Base-by-base conservation (phyloP, 148 eudicot species). In the Dianthus caryophyllus region DNA sequence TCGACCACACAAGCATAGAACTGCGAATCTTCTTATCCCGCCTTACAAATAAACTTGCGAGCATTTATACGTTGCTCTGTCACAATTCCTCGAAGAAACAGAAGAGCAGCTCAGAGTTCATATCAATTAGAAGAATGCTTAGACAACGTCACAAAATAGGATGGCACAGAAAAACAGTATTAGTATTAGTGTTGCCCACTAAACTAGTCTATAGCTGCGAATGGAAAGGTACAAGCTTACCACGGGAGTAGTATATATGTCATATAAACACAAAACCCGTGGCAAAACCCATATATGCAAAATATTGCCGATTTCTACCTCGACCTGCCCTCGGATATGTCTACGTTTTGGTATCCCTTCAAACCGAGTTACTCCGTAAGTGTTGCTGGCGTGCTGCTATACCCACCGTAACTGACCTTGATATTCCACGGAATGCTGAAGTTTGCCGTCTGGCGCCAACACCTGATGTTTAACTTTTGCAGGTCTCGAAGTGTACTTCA, bases 371-470 rank as follows among this genome's bases (percentile, higher is more conserved):
- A 44, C 17, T 29, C 54, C 5, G 26, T 13, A 27, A 50, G 15
- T 46, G 30, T 29, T 61, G 24, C n/a, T n/a, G n/a, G n/a, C n/a
- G n/a, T n/a, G n/a, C 20, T 13, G 64, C 68, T 76, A 80, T 39
- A 85, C 82, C 91, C 83, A 87, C 72, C 59, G 79, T 68, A 82
- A 52, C 71, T 76, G 76, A 60, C 96, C 96, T 64, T 76, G 83
- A 57, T 44, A 54, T 52, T 90, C 97, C 47, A 93, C 84, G 17
- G 39, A 38, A 17, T 87, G 96, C 69, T 74, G 87, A 71, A 93
- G 74, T 68, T 71, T 85, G 9, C 97, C 98, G 14, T 86, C 75
- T 6, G 68, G 71, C 2, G 84, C 67, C 38, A 87, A 63, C 14
- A 31, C 75, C 73, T 85, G 90, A 1, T 62, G 63, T 73, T 72